These are phyloP conservation scores for Hibiscus syriacus DNA, from an alignment of 345 rosid species.

Conservation along the genomic window DNA sequence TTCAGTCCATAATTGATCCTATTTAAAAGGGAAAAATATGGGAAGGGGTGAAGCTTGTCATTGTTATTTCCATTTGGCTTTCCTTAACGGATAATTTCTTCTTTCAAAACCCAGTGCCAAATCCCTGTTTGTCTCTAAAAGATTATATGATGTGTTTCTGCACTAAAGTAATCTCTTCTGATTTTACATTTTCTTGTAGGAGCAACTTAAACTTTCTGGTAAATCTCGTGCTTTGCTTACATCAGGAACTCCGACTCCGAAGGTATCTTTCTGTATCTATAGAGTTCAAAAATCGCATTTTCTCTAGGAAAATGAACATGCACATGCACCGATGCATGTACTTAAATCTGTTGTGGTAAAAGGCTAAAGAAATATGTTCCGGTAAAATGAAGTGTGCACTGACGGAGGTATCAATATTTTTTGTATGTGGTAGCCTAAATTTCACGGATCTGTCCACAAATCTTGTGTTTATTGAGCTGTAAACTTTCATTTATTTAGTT, in stretches of 20 bases:
- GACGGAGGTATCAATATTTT: not conserved
- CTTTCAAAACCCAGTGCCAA: not conserved
- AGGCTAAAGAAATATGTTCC: not conserved
- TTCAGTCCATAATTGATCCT: not conserved
- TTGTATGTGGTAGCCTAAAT: not conserved
- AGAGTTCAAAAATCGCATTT: not conserved
- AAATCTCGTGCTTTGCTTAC: slow-evolving; percentile 40
- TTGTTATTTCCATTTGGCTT: not conserved
- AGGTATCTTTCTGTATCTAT: slow-evolving; percentile 27
- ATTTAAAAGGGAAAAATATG: not conserved
- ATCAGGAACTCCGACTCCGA: slow-evolving; percentile 31
- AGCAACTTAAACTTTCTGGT: no score
- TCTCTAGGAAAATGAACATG: not conserved
- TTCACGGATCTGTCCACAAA: not conserved
- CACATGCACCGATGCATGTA: not conserved
- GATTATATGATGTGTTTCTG: not conserved
- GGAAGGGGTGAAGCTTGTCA: not conserved
- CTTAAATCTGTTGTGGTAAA: not conserved
- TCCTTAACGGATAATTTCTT: not conserved
- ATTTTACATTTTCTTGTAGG: not conserved
- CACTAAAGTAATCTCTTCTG: not conserved
- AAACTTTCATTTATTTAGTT: not conserved
- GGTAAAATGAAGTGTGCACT: not conserved
- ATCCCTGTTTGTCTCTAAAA: not conserved
- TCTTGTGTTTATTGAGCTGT: not conserved